phyloP scores from a whole-genome alignment of 2,329 filamentous ascomycete species.

The Curvularia verruculosa region DNA sequence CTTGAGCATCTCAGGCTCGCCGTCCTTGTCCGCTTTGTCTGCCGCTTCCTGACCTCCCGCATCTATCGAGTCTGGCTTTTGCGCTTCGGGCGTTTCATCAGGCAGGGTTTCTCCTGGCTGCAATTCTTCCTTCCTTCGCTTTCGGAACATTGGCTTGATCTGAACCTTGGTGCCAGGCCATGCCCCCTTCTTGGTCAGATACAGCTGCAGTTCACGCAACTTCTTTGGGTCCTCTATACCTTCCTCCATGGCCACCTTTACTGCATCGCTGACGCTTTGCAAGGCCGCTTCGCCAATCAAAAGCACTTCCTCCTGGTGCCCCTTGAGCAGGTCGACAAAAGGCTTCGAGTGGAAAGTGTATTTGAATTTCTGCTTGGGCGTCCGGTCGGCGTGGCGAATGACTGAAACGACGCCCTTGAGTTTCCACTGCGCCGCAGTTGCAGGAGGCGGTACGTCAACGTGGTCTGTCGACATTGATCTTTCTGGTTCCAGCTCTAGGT shows the following conservation, averaged over 20 bases:
- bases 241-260: conserved; percentile 77
- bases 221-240: conserved; percentile 86
- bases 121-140: conserved; percentile 72
- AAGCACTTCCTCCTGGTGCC: conserved; percentile 94
- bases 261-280: conserved; percentile 85
- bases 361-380: conserved; percentile 99
- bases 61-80: conserved; percentile 24
- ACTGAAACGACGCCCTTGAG: conserved; percentile 97
- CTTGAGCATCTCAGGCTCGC: conserved; percentile 27
- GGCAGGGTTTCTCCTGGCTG: conserved; percentile 39
- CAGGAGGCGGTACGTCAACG: conserved; percentile 54
- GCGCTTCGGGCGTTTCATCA: conserved; percentile 40
- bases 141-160: conserved; percentile 99
- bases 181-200: conserved; percentile 86
- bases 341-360: conserved; percentile 98
- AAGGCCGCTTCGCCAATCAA: conserved; percentile 90
- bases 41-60: conserved; percentile 33
- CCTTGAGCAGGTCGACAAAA: conserved; percentile 92
- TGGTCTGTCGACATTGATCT: conserved; percentile 43
- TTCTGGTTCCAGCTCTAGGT: conserved; percentile 28
- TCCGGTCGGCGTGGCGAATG: conserved; percentile 93
- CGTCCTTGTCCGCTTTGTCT: conserved; percentile 19
- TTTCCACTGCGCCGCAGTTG: conserved; percentile 93
- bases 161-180: conserved; percentile 98
- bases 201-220: conserved; percentile 82